phyloP scores from a whole-genome alignment of 345 rosid genomes.

The Nasturtium officinale region DNA sequence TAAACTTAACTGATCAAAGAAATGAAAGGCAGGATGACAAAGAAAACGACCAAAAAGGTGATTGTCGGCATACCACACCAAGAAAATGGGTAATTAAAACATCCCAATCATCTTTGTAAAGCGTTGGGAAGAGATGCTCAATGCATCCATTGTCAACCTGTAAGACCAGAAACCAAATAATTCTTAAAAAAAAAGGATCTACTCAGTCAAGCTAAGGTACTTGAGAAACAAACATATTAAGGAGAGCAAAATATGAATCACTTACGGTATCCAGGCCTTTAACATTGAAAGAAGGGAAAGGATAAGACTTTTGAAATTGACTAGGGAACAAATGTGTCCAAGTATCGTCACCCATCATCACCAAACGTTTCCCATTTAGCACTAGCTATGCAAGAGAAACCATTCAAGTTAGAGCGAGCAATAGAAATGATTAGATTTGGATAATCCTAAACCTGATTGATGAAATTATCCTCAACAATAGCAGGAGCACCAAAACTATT shows the following conservation, averaged over 20 bases:
- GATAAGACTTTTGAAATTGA: constrained; percentile 82
- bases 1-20: constrained; percentile 22
- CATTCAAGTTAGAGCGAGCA: constrained; percentile 11
- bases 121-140: constrained; percentile 71
- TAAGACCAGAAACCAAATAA: background rate
- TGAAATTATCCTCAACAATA: constrained; percentile 82
- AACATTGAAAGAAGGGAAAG: constrained; percentile 92
- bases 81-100: constrained; percentile 97
- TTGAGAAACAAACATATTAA: background rate
- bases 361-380: constrained; percentile 75
- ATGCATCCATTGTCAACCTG: constrained; percentile 96
- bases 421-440: background rate
- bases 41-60: constrained; percentile 12
- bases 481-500: constrained; percentile 97
- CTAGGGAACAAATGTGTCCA: constrained; percentile 90
- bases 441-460: constrained; percentile 60
- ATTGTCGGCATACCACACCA: constrained; percentile 69
- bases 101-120: constrained; percentile 84
- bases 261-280: constrained; percentile 89
- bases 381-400: constrained; percentile 52
- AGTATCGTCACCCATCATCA: constrained; percentile 98
- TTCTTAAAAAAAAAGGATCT: constrained; percentile 1
- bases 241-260: background rate
- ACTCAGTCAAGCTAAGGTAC: background rate
- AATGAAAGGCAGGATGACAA: constrained; percentile 12